Percentiles rank a stretch among this genome's conserved stretches.
Evolutionary conservation across 2,329 filamentous ascomycete genomes (phyloP).

Genomic region (Daldinia sp.): DNA sequence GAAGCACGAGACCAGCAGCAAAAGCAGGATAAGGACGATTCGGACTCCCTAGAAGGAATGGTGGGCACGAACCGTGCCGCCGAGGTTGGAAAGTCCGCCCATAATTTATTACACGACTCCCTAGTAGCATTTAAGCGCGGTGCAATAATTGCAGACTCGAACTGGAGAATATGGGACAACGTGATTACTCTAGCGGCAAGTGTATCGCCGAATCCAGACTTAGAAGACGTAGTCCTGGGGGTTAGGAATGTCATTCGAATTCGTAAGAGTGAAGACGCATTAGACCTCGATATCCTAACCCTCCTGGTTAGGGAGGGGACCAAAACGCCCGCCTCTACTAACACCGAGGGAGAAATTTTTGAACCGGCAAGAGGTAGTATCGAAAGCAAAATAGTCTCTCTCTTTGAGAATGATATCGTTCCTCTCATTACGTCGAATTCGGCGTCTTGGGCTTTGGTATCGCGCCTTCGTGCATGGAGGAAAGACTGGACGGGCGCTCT

Average conservation of each 20-base stretch:
- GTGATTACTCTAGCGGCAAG: conserved; percentile 86
- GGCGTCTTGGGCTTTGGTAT: conserved; percentile 78
- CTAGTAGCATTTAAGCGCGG: conserved; percentile 88
- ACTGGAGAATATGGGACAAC: conserved; percentile 96
- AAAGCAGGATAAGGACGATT: conserved; percentile 32
- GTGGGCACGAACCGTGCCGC: conserved; percentile 46
- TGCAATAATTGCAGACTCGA: conserved; percentile 81
- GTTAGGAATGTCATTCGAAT: conserved; percentile 79
- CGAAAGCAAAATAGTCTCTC: conserved; percentile 69
- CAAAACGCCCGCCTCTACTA: conserved; percentile 44
- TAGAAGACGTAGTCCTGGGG: conserved; percentile 78
- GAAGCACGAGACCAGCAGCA: conserved; percentile 45
- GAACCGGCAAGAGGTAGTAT: conserved; percentile 64
- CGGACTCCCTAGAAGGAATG: conserved; percentile 39
- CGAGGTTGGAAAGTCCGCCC: conserved; percentile 58
- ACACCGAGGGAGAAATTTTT: conserved; percentile 46
- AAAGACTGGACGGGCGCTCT: conserved; percentile 75
- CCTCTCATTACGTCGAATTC: conserved; percentile 85
- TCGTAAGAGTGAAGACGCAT: conserved; percentile 76
- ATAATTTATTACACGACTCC: conserved; percentile 73
- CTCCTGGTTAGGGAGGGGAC: conserved; percentile 75
- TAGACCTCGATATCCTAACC: conserved; percentile 78
- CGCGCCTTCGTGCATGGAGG: conserved; percentile 77
- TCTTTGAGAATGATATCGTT: conserved; percentile 77
- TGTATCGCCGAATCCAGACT: conserved; percentile 72